Evolutionary conservation across 495 filamentous ascomycete species (phyloP).

Genomic region (Daldinia concentrica): DNA sequence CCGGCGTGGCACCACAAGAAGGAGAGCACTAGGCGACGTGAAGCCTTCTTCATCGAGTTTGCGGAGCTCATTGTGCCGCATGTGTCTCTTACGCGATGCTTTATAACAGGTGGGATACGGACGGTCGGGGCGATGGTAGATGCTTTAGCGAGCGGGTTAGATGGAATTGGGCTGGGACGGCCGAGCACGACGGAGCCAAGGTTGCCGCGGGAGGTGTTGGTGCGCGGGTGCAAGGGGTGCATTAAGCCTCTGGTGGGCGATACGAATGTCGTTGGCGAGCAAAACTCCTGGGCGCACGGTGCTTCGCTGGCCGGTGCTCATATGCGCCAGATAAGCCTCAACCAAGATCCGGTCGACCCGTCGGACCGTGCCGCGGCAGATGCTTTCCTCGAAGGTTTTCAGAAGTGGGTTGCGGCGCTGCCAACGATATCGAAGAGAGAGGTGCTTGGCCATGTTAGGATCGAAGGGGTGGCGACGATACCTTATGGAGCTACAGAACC

Average conservation of each 20-base stretch:
- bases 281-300: constrained; percentile 25
- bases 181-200: constrained; percentile 62
- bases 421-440: constrained; percentile 29
- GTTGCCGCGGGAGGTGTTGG: constrained; percentile 60
- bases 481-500: constrained; percentile 12
- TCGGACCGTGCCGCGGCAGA: constrained; percentile 20
- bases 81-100: constrained; percentile 63
- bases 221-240: constrained; percentile 55
- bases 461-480: constrained; percentile 18
- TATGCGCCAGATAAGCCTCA: constrained; percentile 61
- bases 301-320: constrained; percentile 37
- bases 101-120: constrained; percentile 70
- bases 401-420: constrained; percentile 23
- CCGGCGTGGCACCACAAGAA: constrained; percentile 62
- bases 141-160: constrained; percentile 61
- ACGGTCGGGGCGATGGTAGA: constrained; percentile 70
- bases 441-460: constrained; percentile 30
- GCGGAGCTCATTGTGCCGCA: constrained; percentile 67
- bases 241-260: constrained; percentile 49
- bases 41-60: constrained; percentile 74
- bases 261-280: constrained; percentile 23
- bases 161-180: constrained; percentile 66
- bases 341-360: constrained; percentile 61
- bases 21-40: constrained; percentile 65
- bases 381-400: constrained; percentile 30